A percentile compares a stretch with the other conserved stretches of the same genome.
Evolutionary conservation across 2,329 filamentous ascomycete genomes (phyloP).

Genomic region (Fusarium sp.): DNA sequence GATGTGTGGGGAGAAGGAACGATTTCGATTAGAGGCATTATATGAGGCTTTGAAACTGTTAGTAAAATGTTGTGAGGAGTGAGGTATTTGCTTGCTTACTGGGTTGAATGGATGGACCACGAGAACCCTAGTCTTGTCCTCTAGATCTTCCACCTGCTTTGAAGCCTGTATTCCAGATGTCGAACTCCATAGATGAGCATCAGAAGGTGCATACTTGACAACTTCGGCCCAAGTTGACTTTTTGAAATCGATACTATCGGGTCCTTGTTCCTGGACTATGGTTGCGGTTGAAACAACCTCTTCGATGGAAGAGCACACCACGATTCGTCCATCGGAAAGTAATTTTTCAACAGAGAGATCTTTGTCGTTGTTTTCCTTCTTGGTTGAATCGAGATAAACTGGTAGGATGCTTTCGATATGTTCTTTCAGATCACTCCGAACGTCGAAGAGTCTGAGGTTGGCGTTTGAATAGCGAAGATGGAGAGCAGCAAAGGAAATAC

Average conservation of each 20-base stretch:
- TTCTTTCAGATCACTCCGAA: conserved; percentile 27
- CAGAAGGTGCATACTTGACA: background rate
- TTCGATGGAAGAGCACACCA: conserved; percentile 24
- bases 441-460: conserved; percentile 25
- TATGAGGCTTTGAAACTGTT: conserved; percentile 16
- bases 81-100: background rate
- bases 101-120: conserved; percentile 41
- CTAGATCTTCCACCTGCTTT: conserved; percentile 23
- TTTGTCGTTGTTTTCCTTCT: background rate
- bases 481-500: conserved; percentile 28
- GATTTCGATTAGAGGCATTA: conserved; percentile 39
- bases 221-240: conserved; percentile 31
- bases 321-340: conserved; percentile 2
- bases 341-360: background rate
- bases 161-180: conserved; percentile 35
- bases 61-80: no score
- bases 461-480: conserved; percentile 33
- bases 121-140: conserved; percentile 20
- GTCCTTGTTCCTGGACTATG: conserved; percentile 39
- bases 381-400: conserved; percentile 18
- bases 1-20: conserved; percentile 28
- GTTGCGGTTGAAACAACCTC: conserved; percentile 21
- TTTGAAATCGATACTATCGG: conserved; percentile 37
- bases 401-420: conserved; percentile 29
- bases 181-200: conserved; percentile 33